phyloP scores from a whole-genome alignment of 2,329 filamentous ascomycete species.

The Beauveria medogensis region DNA sequence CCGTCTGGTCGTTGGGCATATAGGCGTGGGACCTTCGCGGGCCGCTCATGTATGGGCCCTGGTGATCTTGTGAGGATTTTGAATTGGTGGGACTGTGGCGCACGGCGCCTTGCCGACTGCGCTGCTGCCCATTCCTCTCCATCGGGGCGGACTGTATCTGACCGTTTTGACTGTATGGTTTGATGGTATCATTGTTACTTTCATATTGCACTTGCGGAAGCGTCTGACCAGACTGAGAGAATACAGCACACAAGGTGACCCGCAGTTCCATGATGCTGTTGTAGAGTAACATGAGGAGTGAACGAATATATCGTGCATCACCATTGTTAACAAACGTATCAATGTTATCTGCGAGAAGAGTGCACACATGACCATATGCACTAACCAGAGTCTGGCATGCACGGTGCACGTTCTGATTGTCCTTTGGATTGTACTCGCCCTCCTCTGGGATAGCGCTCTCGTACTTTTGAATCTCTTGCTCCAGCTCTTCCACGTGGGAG shows the following conservation, averaged over 20 bases:
- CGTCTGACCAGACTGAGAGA: constrained; percentile 18
- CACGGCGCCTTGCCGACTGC: constrained; percentile 28
- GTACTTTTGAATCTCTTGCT: constrained; percentile 56
- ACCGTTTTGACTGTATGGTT: constrained; percentile 38
- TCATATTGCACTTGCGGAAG: constrained; percentile 14
- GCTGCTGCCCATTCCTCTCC: constrained; percentile 12
- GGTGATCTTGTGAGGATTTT: constrained; percentile 15
- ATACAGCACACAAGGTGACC: constrained; percentile 38
- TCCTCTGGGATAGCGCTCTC: constrained; percentile 39
- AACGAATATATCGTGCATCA: constrained; percentile 59
- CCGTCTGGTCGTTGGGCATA: constrained; percentile 3
- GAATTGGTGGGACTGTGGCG: constrained; percentile 46
- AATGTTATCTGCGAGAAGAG: constrained; percentile 51
- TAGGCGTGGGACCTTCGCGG: constrained; percentile 25
- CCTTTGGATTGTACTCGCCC: constrained; percentile 38
- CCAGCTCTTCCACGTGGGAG: constrained; percentile 56
- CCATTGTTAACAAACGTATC: constrained; percentile 57
- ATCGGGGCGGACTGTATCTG: constrained; percentile 26
- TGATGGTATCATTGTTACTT: constrained; percentile 38
- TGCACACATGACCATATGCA: constrained; percentile 58
- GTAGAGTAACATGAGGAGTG: constrained; percentile 54
- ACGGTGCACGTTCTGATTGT: constrained; percentile 56
- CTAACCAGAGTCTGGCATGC: constrained; percentile 56
- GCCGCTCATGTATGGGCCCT: constrained; percentile 46
- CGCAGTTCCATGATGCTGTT: constrained; percentile 61